Evolutionary conservation across 768 basidiomycete species (phyloP), one percentile per base, ranked within the genome.

Genomic region (Ephemerocybe angulata): DNA sequence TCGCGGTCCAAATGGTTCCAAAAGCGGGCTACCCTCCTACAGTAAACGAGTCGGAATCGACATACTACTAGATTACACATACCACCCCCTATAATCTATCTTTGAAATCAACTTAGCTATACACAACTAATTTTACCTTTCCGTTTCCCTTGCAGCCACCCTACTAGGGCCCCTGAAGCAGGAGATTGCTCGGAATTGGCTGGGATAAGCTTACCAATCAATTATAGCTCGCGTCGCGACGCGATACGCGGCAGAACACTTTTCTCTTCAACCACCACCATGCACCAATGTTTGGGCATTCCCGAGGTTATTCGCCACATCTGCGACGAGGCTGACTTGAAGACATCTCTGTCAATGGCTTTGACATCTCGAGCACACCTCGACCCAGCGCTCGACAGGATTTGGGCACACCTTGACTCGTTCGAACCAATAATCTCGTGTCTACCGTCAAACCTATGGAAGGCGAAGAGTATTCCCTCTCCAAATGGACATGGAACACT

Each of bases 361-460:
- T 31, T 49, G 17, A 49, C 58, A 3, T 61, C 55, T 33, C 35
- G 35, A 1, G 42, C 51, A 3, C 56, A 59, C 42, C 27, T 53
- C 8, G 58, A 57, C 21, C 56, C 61, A 1, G 58, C 55, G 28
- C 53, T 60, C 19, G 48, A 58, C 22, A 22, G 40, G 17, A 50
- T 59, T 31, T 62, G 61, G 61, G 22, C 47, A 21, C 44, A 51
- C 19, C 27, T 62, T 4, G 50, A 43, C 3, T 49, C 44, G 2
- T 31, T 62, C 11, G 42, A 57, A 53, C 61, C 61, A 19, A 53
- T 62, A 17, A 35, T 62, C 4, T 50, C 17, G 6, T 54, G 59
- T 24, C 38, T 62, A 33, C 61, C 61, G 30, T 27, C 22, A 2
- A 19, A 31, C 3, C 15, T 46, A 10, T 49, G 47, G 47, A 30